Conservation (phyloP, 2,329 filamentous ascomycete species). For the Simplicillium aogashimaense region DNA sequence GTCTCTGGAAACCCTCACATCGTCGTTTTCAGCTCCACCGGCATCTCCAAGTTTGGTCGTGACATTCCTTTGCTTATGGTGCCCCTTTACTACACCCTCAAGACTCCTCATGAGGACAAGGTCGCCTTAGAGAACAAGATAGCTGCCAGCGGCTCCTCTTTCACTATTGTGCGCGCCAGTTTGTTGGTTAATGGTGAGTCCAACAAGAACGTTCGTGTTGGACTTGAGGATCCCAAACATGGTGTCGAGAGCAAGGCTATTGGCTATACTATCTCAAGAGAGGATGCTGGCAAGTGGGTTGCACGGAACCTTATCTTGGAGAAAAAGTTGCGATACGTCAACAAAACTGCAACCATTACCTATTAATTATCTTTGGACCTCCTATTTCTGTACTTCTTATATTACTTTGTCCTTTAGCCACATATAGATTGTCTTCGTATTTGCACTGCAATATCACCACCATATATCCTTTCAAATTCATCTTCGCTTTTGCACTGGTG, state of each 20-base stretch:
- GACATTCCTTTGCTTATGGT: constrained; percentile 32
- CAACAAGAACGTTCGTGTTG: constrained; percentile 14
- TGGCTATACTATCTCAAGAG: constrained; percentile 29
- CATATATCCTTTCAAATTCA: too few species aligned
- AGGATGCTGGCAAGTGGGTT: constrained; percentile 31
- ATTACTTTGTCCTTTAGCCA: too few species aligned
- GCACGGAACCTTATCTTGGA: constrained; percentile 20
- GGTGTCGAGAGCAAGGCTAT: constrained; percentile 23
- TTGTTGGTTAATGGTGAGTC: constrained; percentile 20
- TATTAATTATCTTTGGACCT: constrained; percentile 10
- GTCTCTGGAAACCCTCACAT: constrained; percentile 22
- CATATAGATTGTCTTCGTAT: too few species aligned
- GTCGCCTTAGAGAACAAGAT: constrained; percentile 30
- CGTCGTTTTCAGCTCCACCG: constrained; percentile 28
- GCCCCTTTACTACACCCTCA: constrained; percentile 32
- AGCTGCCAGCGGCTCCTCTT: constrained; percentile 18
- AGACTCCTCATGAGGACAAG: constrained; percentile 37
- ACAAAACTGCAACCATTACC: constrained; percentile 19
- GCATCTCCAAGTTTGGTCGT: constrained; percentile 23
- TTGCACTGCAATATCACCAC: too few species aligned
- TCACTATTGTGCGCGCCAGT: constrained; percentile 26
- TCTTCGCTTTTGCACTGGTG: too few species aligned
- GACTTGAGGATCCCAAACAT: constrained; percentile 20
- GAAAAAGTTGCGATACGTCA: constrained; percentile 11
- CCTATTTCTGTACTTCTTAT: too few species aligned